phyloP scores from a whole-genome alignment of 352 stramenopile genomes.

The Phytophthora sansomeana region DNA sequence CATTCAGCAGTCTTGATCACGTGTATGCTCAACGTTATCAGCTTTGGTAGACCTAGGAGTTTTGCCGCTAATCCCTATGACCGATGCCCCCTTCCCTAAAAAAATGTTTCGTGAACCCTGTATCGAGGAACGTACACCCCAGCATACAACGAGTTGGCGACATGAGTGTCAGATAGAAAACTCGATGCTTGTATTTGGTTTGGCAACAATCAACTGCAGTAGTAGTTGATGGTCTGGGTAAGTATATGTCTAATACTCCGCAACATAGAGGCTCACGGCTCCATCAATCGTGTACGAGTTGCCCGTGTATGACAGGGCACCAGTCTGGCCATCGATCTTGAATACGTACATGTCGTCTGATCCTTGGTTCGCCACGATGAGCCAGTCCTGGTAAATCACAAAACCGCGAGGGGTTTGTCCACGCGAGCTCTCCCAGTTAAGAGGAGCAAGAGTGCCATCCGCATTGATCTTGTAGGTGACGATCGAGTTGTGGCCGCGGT shows the following conservation, averaged over 20 bases:
- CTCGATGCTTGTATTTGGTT: no score
- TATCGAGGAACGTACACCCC: no score
- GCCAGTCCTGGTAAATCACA: slow-evolving; percentile 47
- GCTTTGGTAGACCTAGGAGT: no score
- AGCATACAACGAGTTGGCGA: no score
- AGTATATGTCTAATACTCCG: slow-evolving; percentile 24
- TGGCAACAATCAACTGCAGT: not conserved
- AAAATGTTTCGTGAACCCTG: no score
- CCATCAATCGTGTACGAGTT: slow-evolving; percentile 46
- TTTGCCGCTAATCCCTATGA: no score
- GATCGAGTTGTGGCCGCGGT: slow-evolving; percentile 71
- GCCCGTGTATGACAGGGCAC: slow-evolving; percentile 47
- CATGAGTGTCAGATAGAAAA: no score
- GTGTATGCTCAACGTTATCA: no score
- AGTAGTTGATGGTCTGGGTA: slow-evolving; percentile 1
- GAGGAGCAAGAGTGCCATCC: slow-evolving; percentile 39
- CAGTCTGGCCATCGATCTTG: slow-evolving; percentile 42
- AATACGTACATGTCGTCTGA: slow-evolving; percentile 66
- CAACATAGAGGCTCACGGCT: slow-evolving; percentile 45
- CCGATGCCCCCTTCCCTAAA: no score
- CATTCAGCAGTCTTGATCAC: no score
- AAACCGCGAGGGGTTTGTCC: slow-evolving; percentile 56
- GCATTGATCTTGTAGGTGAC: slow-evolving; percentile 53
- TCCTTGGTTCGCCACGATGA: slow-evolving; percentile 69
- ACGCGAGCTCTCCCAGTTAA: slow-evolving; percentile 48